These are phyloP conservation scores for Yamadazyma sp. DNA, from an alignment of 1,139 yeast genomes.

Conservation along the genomic window DNA sequence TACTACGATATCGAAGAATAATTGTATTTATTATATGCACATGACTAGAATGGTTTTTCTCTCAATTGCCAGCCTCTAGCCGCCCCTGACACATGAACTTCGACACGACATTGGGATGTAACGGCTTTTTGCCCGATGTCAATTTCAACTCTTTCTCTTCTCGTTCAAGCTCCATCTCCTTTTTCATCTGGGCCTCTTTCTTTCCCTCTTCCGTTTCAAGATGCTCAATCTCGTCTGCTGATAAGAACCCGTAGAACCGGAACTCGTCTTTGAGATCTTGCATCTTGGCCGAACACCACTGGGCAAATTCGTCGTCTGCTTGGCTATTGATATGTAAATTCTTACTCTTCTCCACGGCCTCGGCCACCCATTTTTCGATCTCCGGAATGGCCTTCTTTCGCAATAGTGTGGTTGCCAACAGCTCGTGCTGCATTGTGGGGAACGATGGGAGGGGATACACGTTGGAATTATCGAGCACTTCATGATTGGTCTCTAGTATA, in stretches of 20 bases:
- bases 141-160: slow-evolving; percentile 29
- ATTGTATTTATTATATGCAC: background rate
- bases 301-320: slow-evolving; percentile 55
- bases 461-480: slow-evolving; percentile 61
- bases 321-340: slow-evolving; percentile 26
- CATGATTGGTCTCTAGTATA: slow-evolving; percentile 62
- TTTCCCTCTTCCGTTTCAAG: slow-evolving; percentile 44
- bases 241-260: slow-evolving; percentile 61
- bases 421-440: slow-evolving; percentile 83
- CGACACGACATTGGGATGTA: slow-evolving; percentile 39
- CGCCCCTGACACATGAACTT: slow-evolving; percentile 44
- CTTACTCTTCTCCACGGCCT: slow-evolving; percentile 43
- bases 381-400: slow-evolving; percentile 89
- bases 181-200: slow-evolving; percentile 28
- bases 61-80: slow-evolving; percentile 2
- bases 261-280: slow-evolving; percentile 55
- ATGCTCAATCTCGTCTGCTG: slow-evolving; percentile 46
- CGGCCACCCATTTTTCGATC: slow-evolving; percentile 80
- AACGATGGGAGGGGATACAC: slow-evolving; percentile 82
- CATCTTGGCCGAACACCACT: slow-evolving; percentile 60
- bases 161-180: slow-evolving; percentile 26
- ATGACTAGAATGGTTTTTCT: background rate
- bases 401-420: slow-evolving; percentile 74
- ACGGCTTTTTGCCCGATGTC: slow-evolving; percentile 30
- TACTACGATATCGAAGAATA: slow-evolving; percentile 29